These are phyloP conservation scores for Penicillium griseofulvum DNA, from an alignment of 2,329 filamentous ascomycete species.

Conservation along the genomic window DNA sequence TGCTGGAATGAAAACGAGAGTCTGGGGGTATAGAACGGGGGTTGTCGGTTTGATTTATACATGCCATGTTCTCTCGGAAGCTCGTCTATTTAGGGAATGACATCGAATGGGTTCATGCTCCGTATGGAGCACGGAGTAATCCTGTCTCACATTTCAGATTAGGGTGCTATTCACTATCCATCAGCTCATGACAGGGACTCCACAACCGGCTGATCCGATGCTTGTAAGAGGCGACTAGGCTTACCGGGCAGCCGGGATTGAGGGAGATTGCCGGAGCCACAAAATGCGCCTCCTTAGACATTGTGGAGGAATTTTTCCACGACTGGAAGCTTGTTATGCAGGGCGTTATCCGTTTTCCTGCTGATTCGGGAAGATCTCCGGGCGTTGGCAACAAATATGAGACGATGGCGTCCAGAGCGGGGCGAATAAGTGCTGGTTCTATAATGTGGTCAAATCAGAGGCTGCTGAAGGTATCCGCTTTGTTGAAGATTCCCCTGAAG, in stretches of 20 bases:
- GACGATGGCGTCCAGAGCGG: slow-evolving; percentile 8
- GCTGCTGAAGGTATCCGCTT: neutral
- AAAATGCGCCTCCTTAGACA: neutral
- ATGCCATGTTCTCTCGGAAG: slow-evolving; percentile 1
- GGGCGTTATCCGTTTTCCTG: neutral
- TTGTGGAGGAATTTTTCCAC: slow-evolving; percentile 12
- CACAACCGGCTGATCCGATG: slow-evolving; percentile 11
- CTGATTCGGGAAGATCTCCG: slow-evolving; percentile 15
- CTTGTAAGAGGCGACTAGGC: neutral
- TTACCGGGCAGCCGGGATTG: neutral
- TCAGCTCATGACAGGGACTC: neutral
- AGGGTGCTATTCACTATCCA: neutral
- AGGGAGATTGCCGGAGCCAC: neutral
- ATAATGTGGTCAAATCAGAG: slow-evolving; percentile 6
- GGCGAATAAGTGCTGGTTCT: slow-evolving; percentile 1
- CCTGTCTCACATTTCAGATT: slow-evolving; percentile 18
- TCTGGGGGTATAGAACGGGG: neutral
- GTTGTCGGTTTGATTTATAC: neutral
- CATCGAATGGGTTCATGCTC: slow-evolving; percentile 8
- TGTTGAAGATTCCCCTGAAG: neutral
- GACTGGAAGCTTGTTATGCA: slow-evolving; percentile 2
- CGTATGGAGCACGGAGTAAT: slow-evolving; percentile 17
- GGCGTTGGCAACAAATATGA: slow-evolving; percentile 5
- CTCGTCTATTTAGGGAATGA: neutral
- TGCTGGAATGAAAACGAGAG: neutral